Evolutionary conservation across 345 rosid genomes (phyloP).

Genomic region (Kernera saxatilis): DNA sequence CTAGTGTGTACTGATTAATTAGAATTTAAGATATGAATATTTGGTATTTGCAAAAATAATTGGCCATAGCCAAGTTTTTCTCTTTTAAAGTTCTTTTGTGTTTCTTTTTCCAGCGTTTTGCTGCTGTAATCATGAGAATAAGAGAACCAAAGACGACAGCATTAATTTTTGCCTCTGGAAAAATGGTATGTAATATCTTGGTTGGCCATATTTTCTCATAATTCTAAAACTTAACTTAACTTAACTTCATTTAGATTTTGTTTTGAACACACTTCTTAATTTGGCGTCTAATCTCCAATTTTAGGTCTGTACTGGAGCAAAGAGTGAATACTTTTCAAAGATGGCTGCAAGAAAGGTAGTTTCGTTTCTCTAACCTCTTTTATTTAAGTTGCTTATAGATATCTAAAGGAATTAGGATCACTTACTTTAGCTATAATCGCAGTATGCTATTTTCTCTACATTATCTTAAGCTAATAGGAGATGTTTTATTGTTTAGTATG

Average conservation of each 20-base stretch:
- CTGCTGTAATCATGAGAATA: slow-evolving; percentile 77
- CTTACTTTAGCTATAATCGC: background rate
- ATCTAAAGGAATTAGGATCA: background rate
- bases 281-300: background rate
- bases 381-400: background rate
- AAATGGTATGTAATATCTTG: slow-evolving; percentile 22
- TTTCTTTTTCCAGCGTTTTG: slow-evolving; percentile 52
- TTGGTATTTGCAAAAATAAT: background rate
- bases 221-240: background rate
- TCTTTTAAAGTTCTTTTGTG: background rate
- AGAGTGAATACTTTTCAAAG: slow-evolving; percentile 69
- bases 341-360: slow-evolving; percentile 61
- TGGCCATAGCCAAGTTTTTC: background rate
- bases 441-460: background rate
- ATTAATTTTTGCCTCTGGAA: slow-evolving; percentile 65
- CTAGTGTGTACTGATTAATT: background rate
- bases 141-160: slow-evolving; percentile 76
- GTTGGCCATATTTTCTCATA: background rate
- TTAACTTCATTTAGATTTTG: background rate
- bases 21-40: background rate
- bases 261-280: background rate
- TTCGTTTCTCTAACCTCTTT: background rate
- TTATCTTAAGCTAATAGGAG: background rate
- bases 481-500: slow-evolving; percentile 39
- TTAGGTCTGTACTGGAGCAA: slow-evolving; percentile 88